Evolutionary conservation across 163 green algal genomes (phyloP), one percentile per base, ranked within the genome.

Genomic region (Chlorella variabilis): DNA sequence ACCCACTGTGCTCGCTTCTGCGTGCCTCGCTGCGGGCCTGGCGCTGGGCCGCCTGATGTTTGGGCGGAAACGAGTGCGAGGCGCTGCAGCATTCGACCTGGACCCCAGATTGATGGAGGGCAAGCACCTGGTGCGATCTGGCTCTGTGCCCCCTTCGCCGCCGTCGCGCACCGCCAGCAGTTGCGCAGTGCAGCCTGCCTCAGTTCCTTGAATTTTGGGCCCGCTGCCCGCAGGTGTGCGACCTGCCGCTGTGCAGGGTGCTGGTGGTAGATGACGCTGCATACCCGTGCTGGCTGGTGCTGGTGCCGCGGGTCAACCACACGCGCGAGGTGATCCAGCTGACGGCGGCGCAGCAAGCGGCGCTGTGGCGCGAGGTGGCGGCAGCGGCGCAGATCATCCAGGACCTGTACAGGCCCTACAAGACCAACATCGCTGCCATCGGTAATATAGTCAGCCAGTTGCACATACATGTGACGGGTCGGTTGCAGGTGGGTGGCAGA

Each of bases 391-490:
- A 59, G 21, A 58, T 78, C 13, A 21, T 86, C 27, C 74, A 83
- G 75, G 62, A 76, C 17, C 34, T 79, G 5, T 86, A 76, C 61
- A 48, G 71, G 4, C 80, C 84, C 5, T 66, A 62, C 68, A 88
- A 88, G 45, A 41, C 86, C 27, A 88, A 88, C 75, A 78, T 88
- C 3, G 84, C 75, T 6, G 39, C 75, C 9, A 78, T 88, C 17
- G 84, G 84, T 20, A 88, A 88, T 56, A 63, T 86, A 6, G 84
- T 86, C 7, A 70, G 61, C 4, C 84, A 88, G 68, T 75, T 86
- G 56, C 82, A 86, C 31, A 48, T 86, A 20, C 87, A 91, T 71
- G 80, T 90, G 67, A 90, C 87, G 0, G 87, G 85, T n/a, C 75
- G 88, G 38, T 79, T 91, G 39, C 45, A 77, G 70, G 70, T 66